Percentiles rank a stretch among this genome's conserved stretches.
phyloP scores from a whole-genome alignment of 2,329 filamentous ascomycete species.

The Akanthomyces dipterigenus region DNA sequence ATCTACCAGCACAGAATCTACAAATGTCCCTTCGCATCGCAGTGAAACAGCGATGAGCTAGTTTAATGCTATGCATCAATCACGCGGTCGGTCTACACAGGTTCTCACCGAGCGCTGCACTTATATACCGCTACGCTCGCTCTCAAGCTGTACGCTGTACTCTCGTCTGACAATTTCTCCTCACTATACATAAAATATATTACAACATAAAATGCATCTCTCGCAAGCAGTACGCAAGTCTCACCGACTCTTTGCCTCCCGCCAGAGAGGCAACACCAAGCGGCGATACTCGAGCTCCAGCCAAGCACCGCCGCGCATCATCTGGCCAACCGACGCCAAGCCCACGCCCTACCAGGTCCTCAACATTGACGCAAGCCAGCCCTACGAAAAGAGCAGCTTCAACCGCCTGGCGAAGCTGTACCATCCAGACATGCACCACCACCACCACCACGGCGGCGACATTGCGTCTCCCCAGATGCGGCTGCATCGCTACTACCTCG shows the following conservation, averaged over 20 bases:
- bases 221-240: not conserved
- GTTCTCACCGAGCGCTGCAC: not conserved
- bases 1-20: not conserved
- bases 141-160: not conserved
- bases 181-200: too few species aligned
- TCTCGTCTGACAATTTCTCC: too few species aligned
- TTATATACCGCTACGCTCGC: not conserved
- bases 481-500: slow-evolving; percentile 15
- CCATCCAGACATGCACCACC: slow-evolving; percentile 15
- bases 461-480: not conserved
- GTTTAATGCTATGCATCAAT: not conserved
- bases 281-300: not conserved
- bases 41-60: not conserved
- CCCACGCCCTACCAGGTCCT: slow-evolving; percentile 17
- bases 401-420: slow-evolving; percentile 17
- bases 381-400: slow-evolving; percentile 16
- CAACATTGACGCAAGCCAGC: not conserved
- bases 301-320: not conserved
- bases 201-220: not conserved
- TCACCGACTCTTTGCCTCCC: not conserved
- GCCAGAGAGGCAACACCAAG: not conserved
- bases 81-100: not conserved
- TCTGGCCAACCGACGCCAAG: slow-evolving; percentile 12
- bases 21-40: not conserved
- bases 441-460: not conserved